Percentiles rank a stretch among this genome's conserved stretches.
Conservation (phyloP, 441 rosid genomes). For the Daphne laureola region DNA sequence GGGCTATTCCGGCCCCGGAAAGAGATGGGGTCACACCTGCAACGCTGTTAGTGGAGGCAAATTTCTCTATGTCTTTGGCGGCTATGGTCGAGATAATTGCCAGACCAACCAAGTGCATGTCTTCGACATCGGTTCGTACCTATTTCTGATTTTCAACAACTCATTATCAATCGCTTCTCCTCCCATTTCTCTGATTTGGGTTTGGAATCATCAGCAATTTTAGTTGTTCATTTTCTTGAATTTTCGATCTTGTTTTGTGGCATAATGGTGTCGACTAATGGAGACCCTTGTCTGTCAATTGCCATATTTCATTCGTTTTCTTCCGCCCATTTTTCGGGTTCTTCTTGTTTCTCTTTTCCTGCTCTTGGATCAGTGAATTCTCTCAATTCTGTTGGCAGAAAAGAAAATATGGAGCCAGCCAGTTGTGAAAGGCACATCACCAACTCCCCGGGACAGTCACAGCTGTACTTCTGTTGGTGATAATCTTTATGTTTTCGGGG, state of each 20-base stretch:
- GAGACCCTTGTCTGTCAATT: conserved; percentile 3
- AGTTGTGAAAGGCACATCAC: conserved; percentile 59
- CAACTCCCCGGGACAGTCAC: conserved; percentile 89
- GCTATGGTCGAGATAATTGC: conserved; percentile 86
- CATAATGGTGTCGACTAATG: conserved; percentile 5
- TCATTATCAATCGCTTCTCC: background rate
- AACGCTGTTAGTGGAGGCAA: conserved; percentile 78
- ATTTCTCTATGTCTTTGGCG: conserved; percentile 90
- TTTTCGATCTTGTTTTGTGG: conserved; percentile 13
- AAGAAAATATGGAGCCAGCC: conserved; percentile 82
- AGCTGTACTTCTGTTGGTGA: conserved; percentile 72
- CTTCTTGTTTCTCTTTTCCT: conserved; percentile 2
- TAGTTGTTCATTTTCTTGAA: background rate
- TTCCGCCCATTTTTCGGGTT: conserved; percentile 6
- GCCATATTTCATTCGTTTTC: conserved; percentile 2
- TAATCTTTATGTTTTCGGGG: conserved; percentile 76
- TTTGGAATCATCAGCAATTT: conserved; percentile 11
- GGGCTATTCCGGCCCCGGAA: conserved; percentile 66
- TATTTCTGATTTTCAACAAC: conserved; percentile 12
- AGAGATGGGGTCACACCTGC: conserved; percentile 98
- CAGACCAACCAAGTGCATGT: conserved; percentile 96
- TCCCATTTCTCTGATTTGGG: conserved; percentile 5
- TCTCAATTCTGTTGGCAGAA: conserved; percentile 37
- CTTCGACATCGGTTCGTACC: conserved; percentile 88
- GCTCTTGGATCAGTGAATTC: conserved; percentile 9